A percentile compares a stretch with the other conserved stretches of the same genome.
Evolutionary conservation across 2,329 filamentous ascomycete genomes (phyloP).

Genomic region (Cryphonectria radicalis): DNA sequence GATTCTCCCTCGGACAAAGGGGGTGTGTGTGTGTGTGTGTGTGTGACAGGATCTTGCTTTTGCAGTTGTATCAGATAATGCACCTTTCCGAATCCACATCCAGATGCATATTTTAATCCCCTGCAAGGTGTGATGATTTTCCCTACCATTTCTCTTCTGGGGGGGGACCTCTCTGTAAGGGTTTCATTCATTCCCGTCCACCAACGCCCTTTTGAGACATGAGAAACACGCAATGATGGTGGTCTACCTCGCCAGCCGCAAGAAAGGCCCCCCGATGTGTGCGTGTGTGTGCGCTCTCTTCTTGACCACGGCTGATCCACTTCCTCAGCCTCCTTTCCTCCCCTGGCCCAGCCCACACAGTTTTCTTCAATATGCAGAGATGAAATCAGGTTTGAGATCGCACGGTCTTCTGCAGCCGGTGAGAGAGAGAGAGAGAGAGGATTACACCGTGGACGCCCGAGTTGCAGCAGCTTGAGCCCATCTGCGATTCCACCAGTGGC

Average conservation of each 20-base stretch:
- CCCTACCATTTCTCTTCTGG: too few species aligned
- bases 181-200: neutral
- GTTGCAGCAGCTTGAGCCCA: too few species aligned
- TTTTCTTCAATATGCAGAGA: too few species aligned
- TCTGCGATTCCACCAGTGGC: neutral
- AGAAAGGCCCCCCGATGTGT: too few species aligned
- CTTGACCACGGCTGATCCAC: too few species aligned
- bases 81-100: neutral
- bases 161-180: neutral
- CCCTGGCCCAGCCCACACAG: too few species aligned
- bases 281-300: neutral
- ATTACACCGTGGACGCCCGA: too few species aligned
- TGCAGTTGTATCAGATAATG: neutral
- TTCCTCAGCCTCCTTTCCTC: too few species aligned
- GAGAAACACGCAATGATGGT: neutral
- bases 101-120: neutral
- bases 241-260: neutral
- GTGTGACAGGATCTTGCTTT: neutral
- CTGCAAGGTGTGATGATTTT: neutral
- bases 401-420: too few species aligned
- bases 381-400: too few species aligned
- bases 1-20: neutral
- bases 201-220: neutral
- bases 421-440: too few species aligned
- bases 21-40: neutral